Conservation (phyloP, 2,329 filamentous ascomycete genomes). For the Arthrocladium fulminans region DNA sequence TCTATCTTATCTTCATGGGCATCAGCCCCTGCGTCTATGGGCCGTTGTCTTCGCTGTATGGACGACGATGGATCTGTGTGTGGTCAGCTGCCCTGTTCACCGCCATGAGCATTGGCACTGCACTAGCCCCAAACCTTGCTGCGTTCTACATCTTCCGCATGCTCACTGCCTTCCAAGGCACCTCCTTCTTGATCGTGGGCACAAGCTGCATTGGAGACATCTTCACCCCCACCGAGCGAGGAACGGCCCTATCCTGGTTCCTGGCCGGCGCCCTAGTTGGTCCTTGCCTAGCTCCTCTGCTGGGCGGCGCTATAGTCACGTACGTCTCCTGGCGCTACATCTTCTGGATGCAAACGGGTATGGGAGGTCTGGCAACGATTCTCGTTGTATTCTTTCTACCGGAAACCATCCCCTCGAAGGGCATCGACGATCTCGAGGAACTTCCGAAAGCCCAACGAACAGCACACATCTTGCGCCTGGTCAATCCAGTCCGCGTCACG, state of each 20-base stretch:
- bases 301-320: conserved; percentile 69
- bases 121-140: conserved; percentile 60
- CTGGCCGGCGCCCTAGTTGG: conserved; percentile 62
- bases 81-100: conserved; percentile 56
- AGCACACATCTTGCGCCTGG: conserved; percentile 50
- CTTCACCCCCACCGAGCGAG: conserved; percentile 58
- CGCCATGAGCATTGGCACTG: conserved; percentile 61
- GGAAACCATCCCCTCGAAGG: conserved; percentile 61
- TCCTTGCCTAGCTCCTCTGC: conserved; percentile 58
- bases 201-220: conserved; percentile 60
- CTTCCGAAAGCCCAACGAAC: conserved; percentile 41
- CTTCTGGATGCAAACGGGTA: conserved; percentile 66
- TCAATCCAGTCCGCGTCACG: conserved; percentile 56
- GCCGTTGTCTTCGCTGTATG: conserved; percentile 58
- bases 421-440: conserved; percentile 52
- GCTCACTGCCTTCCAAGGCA: conserved; percentile 66
- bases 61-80: conserved; percentile 51
- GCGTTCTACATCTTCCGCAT: conserved; percentile 67
- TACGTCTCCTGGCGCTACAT: conserved; percentile 64
- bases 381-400: conserved; percentile 59
- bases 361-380: conserved; percentile 52
- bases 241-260: conserved; percentile 66
- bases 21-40: conserved; percentile 62
- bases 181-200: conserved; percentile 64
- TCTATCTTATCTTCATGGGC: conserved; percentile 69